These are phyloP conservation scores for Leptodermis oblonga DNA, from an alignment of 257 asterid genomes.

Conservation along the genomic window DNA sequence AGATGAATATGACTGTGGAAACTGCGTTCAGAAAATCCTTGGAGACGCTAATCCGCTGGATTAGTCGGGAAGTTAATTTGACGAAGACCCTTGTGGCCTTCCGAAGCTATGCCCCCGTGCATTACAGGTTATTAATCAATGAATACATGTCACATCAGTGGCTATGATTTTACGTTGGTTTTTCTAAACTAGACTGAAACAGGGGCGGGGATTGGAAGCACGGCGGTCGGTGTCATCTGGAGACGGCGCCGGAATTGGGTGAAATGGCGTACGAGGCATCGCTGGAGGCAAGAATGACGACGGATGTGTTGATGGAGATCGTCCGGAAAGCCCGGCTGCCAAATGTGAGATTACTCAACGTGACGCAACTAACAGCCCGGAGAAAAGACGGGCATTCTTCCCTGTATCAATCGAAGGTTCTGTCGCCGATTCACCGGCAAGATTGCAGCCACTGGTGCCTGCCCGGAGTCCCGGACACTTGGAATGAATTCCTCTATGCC, in stretches of 20 bases:
- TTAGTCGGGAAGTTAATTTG: slow-evolving; percentile 49
- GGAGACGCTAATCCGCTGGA: slow-evolving; percentile 61
- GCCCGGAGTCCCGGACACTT: slow-evolving; percentile 93
- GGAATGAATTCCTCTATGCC: slow-evolving; percentile 87
- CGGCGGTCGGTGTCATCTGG: slow-evolving; percentile 83
- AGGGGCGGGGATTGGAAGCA: slow-evolving; percentile 90
- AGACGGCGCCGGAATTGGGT: slow-evolving; percentile 58
- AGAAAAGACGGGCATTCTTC: slow-evolving; percentile 90
- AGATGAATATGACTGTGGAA: slow-evolving; percentile 62
- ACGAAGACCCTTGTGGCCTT: slow-evolving; percentile 63
- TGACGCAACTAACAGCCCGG: slow-evolving; percentile 56
- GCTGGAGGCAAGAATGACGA: slow-evolving; percentile 35
- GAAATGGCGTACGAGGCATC: slow-evolving; percentile 22
- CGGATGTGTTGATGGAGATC: slow-evolving; percentile 37
- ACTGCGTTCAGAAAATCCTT: slow-evolving; percentile 58
- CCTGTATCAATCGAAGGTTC: slow-evolving; percentile 49
- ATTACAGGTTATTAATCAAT: too few species aligned
- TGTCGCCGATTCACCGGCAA: slow-evolving; percentile 59
- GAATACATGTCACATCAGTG: too few species aligned
- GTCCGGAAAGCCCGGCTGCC: slow-evolving; percentile 17
- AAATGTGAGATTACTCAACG: slow-evolving; percentile 53
- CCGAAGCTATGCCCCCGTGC: slow-evolving; percentile 87
- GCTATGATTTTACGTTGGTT: too few species aligned
- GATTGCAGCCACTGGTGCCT: slow-evolving; percentile 99
- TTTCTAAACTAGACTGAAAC: too few species aligned